Percentiles rank a stretch among this genome's conserved stretches.
Evolutionary conservation across 257 asterid genomes (phyloP).

Genomic region (Linderniella brevidens): DNA sequence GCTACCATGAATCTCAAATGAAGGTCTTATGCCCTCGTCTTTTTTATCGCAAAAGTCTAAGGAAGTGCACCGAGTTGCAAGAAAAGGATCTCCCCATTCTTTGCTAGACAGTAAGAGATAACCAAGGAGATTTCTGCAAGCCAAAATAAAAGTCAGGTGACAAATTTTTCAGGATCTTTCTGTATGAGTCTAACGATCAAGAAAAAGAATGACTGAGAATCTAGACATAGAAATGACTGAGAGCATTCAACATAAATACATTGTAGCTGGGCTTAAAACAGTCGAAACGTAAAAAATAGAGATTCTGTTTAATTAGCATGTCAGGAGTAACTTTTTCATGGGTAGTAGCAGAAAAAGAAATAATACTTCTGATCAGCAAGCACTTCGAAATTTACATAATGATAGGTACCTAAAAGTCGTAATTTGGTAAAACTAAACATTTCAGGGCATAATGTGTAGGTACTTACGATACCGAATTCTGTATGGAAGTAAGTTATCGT

Average conservation of each 20-base stretch:
- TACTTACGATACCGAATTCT: too few relatives aligned
- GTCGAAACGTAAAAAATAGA: too few relatives aligned
- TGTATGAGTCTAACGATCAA: background rate
- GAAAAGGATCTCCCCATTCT: slow-evolving; percentile 46
- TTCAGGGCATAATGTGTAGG: too few relatives aligned
- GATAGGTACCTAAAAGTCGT: too few relatives aligned
- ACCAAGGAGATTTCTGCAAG: slow-evolving; percentile 59
- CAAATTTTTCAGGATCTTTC: background rate
- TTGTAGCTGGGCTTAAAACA: slow-evolving; percentile 1
- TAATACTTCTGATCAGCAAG: too few relatives aligned
- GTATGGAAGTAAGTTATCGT: too few relatives aligned
- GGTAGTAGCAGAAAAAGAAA: too few relatives aligned
- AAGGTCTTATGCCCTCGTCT: slow-evolving; percentile 34
- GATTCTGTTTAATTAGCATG: too few relatives aligned
- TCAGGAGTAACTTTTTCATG: too few relatives aligned
- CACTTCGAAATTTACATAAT: too few relatives aligned
- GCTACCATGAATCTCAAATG: slow-evolving; percentile 66
- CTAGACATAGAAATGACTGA: background rate
- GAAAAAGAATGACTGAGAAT: background rate
- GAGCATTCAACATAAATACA: background rate
- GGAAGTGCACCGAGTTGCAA: slow-evolving; percentile 51
- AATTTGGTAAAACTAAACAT: too few relatives aligned
- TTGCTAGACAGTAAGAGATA: slow-evolving; percentile 57
- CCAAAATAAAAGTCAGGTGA: slow-evolving; percentile 18
- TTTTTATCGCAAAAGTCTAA: slow-evolving; percentile 30